Evolutionary conservation across 345 rosid genomes (phyloP).

Genomic region (Brassica napus): Da-Ae NC_063444.1:51119501-51120000

Average conservation of each 20-base stretch:
- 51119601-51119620: neutral
- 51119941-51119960: too few species aligned
- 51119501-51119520: neutral
- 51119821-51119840: neutral
- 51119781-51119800: slow-evolving; percentile 5
- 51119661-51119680: slow-evolving; percentile 14
- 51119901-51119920: neutral
- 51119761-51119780: slow-evolving; percentile 28
- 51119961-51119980: neutral
- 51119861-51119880: neutral
- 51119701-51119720: neutral
- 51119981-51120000: neutral
- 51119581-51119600: neutral
- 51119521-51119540: too few species aligned
- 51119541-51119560: neutral
- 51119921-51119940: neutral
- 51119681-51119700: neutral
- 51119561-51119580: neutral
- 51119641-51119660: neutral
- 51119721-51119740: slow-evolving; percentile 15
- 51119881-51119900: neutral
- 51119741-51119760: slow-evolving; percentile 38
- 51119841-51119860: neutral
- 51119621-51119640: neutral
- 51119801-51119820: neutral